phyloP scores from a whole-genome alignment of 2,329 filamentous ascomycete genomes.

The Phialophora chinensis region DNA sequence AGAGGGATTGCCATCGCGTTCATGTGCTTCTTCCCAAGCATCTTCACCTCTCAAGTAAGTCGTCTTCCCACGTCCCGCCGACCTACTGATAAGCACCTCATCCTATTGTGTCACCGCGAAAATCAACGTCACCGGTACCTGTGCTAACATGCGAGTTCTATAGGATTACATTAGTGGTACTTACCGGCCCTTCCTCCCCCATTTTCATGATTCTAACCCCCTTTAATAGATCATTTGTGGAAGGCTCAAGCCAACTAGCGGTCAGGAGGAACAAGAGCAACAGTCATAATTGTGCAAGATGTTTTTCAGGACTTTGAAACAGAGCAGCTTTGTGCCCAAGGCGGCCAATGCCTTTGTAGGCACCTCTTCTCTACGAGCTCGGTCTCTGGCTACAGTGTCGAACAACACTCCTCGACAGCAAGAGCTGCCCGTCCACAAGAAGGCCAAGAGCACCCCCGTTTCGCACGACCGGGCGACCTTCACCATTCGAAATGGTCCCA shows the following conservation, averaged over 20 bases:
- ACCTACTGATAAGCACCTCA: slow-evolving; percentile 32
- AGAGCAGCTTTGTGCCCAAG: slow-evolving; percentile 55
- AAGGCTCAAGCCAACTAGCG: slow-evolving; percentile 68
- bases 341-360: slow-evolving; percentile 49
- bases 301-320: slow-evolving; percentile 62
- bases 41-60: slow-evolving; percentile 84
- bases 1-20: slow-evolving; percentile 34
- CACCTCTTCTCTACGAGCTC: slow-evolving; percentile 45
- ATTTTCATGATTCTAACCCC: slow-evolving; percentile 36
- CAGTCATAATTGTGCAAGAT: slow-evolving; percentile 51
- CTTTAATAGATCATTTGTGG: slow-evolving; percentile 66
- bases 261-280: slow-evolving; percentile 39
- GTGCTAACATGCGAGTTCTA: slow-evolving; percentile 45
- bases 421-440: slow-evolving; percentile 45
- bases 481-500: slow-evolving; percentile 92
- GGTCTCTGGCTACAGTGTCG: slow-evolving; percentile 39
- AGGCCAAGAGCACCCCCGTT: slow-evolving; percentile 64
- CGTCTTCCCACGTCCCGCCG: slow-evolving; percentile 35
- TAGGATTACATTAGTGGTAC: slow-evolving; percentile 70
- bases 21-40: slow-evolving; percentile 74
- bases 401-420: slow-evolving; percentile 45
- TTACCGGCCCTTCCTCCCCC: slow-evolving; percentile 40
- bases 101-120: slow-evolving; percentile 30
- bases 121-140: slow-evolving; percentile 32
- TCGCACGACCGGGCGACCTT: slow-evolving; percentile 84